Evolutionary conservation across 805 yeast species (phyloP), one percentile per base, ranked within the genome.

Genomic region (Wickerhamiella vanderwaltii): DNA sequence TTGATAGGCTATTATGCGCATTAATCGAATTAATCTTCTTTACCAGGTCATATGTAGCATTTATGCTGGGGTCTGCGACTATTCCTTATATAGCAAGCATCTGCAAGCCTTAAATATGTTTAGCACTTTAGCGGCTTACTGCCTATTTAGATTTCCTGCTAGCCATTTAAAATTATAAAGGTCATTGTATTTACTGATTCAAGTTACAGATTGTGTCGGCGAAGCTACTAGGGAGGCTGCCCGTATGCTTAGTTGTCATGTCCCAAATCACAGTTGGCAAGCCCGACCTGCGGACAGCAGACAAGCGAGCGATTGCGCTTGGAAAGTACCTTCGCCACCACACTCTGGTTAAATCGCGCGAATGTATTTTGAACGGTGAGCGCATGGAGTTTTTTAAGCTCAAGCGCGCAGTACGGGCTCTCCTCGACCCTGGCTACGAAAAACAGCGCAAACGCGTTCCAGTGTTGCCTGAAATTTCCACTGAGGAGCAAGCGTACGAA

Each of bases 401-500:
- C 59, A 88, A 88, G 60, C 73, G 98, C 53, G 79, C 84, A 32
- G 63, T 74, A 11, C 68, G 97, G 50, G 94, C 93, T 1, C 67
- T 88, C 44, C 63, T 75, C 26, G 74, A 85, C 42, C 79, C 73
- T 1, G 87, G 79, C 34, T 91, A 85, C 61, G 68, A 69, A 51
- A 58, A 53, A 48, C 72, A 65, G 48, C 72, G 71, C 28, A 40
- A 46, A 29, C 39, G 48, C 39, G 51, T 63, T 41, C 69, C 74
- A 41, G 43, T 60, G 43, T 63, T 69, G 42, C 80, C 80, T 9
- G 61, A 67, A 7, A 67, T 81, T 19, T 54, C 56, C 2, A 65
- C 65, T 46, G 72, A 70, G 19, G 64, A 66, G 33, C 72, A 72
- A 29, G 87, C 86, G 2, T 71, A 72, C 46, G 71, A 71, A 42